Percentiles rank a stretch among this genome's conserved stretches.
Conservation (phyloP, 208 protist species). For the Acanthamoeba rhysodes region DNA sequence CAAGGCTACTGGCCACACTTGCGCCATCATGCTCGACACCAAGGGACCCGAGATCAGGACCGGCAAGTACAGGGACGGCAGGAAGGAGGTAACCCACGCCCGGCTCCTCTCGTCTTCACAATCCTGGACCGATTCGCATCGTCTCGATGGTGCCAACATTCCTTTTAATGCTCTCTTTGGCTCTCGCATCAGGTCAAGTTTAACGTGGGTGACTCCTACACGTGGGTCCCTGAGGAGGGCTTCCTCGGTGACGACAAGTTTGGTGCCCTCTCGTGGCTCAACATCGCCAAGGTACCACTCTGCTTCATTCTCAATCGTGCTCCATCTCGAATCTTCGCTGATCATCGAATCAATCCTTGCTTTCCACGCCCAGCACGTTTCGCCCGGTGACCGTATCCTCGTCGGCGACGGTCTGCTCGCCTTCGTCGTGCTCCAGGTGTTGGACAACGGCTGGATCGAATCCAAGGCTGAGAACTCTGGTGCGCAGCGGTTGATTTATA, state of each 20-base stretch:
- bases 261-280: constrained; percentile 29
- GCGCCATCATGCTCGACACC: constrained; percentile 98
- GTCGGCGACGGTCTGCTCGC: constrained; percentile 98
- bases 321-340: background rate
- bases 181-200: background rate
- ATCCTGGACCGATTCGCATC: too few species aligned
- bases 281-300: constrained; percentile 17
- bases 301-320: background rate
- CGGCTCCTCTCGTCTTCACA: background rate
- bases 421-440: constrained; percentile 92
- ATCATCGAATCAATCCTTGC: background rate
- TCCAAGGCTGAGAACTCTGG: constrained; percentile 91
- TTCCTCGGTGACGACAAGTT: constrained; percentile 59
- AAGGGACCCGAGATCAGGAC: constrained; percentile 98
- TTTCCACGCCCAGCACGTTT: constrained; percentile 66
- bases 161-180: background rate
- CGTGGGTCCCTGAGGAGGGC: constrained; percentile 33
- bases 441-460: constrained; percentile 91
- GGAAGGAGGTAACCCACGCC: constrained; percentile 60
- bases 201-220: constrained; percentile 36
- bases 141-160: background rate
- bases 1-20: constrained; percentile 91
- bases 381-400: constrained; percentile 94
- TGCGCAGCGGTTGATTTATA: background rate
- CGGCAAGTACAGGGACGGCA: constrained; percentile 85